Evolutionary conservation across 768 basidiomycete species (phyloP), one percentile per base, ranked within the genome.

Genomic region (Xerocomus spinulosus): DNA sequence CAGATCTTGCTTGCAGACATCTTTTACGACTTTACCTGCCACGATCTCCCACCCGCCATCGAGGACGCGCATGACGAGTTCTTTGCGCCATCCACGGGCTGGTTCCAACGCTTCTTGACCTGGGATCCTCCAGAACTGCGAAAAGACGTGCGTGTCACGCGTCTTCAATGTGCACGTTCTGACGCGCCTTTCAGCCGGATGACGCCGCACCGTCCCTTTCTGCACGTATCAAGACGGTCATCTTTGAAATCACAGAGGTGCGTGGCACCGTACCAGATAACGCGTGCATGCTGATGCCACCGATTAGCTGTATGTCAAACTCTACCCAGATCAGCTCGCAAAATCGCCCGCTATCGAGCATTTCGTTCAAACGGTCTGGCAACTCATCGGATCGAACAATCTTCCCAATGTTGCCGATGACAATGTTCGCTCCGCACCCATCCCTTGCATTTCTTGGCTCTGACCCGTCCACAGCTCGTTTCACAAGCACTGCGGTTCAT

Each of bases 11-110:
- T 96, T 14, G 74, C 87, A 15, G 88, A 94, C 29, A 80, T 98
- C 21, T 98, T 86, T 72, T 87, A 93, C 59, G 96, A 98, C 67
- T 80, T 99, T 54, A 92, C 87, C 2, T 89, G 88, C 56, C 95
- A 98, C 54, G 96, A 99, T 68, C 74, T 98, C 15, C 96, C 94
- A 4, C 92, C 92, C 13, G 86, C 83, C 54, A 84, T 99, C 57
- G 96, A 99, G 63, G 96, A 98, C 59, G 73, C 82, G 23, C 82
- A 93, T 49, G 72, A 77, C 17, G 79, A 86, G 51, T 96, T 95
- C 65, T 96, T 97, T 66, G 83, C 76, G 4, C 73, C 82, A 1
- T 70, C 70, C 0, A 70, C 66, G 3, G 88, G 88, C 2, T 83
- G 82, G 72, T 87, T 97, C 62, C 81, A 91, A 50, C 78, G 77